Evolutionary conservation across 1,284 basidiomycete species (phyloP), one percentile per base, ranked within the genome.

Genomic region (Ceratobasidium sp.): DNA sequence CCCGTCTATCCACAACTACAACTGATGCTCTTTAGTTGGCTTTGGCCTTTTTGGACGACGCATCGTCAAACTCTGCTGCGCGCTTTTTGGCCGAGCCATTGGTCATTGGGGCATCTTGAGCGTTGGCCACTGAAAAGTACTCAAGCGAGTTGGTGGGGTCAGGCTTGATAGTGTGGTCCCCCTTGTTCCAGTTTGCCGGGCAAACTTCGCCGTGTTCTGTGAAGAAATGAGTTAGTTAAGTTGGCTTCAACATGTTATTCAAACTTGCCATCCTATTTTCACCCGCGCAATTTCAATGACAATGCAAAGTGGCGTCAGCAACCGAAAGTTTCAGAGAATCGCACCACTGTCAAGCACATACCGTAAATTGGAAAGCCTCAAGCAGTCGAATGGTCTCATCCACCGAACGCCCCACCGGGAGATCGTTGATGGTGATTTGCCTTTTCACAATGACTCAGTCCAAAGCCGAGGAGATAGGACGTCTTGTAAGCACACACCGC

Each of bases 311-410:
- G 64, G 38, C 49, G 64, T 55, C 47, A 55, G 13, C 32, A 52
- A n/a, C 44, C 23, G 16, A 35, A 21, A 9, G 38, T 55, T 16
- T 9, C 35, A 28, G 18, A 2, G 11, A 14, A 55, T 67, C 64
- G 26, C 23, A 41, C 32, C 28, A 23, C n/a, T 49, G 26, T 13
- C 21, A 26, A 55, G 55, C 69, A 80, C 90, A 50, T 79, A 93
- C 91, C 41, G 89, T 90, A 81, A 91, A 93, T 80, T 96, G 94
- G 90, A 96, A 95, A 14, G 94, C 94, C 83, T 96, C 91, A 82
- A 96, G 84, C 73, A 96, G 88, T 75, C 94, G 91, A 76, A 95
- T 80, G 7, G 94, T 95, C 84, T 96, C 94, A 63, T 95, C 94
- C 74, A 96, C 94, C 4, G 92, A 94, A 75, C 94, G 91, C 46